A percentile compares a stretch with the other conserved stretches of the same genome.
These are phyloP conservation scores for Agroathelia rolfsii DNA, from an alignment of 1,284 basidiomycete genomes.

Conservation along the genomic window DNA sequence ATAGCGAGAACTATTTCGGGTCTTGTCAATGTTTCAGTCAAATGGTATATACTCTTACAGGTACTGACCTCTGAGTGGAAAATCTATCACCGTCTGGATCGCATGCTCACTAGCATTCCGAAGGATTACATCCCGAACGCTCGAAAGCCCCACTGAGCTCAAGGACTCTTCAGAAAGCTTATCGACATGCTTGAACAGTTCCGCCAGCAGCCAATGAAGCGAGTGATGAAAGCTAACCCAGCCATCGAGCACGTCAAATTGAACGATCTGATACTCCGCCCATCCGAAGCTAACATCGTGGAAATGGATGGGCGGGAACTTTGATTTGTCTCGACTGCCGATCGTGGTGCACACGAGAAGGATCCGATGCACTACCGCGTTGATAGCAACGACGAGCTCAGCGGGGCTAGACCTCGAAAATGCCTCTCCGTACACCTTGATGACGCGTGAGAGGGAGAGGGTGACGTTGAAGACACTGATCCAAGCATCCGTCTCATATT, in stretches of 20 bases:
- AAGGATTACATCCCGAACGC: constrained; percentile 52
- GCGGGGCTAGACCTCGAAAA: constrained; percentile 48
- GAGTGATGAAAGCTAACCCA: constrained; percentile 94
- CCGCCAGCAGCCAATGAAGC: constrained; percentile 85
- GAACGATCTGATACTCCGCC: constrained; percentile 48
- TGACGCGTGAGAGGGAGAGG: constrained; percentile 77
- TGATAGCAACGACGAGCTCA: constrained; percentile 62
- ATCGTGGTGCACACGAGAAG: constrained; percentile 58
- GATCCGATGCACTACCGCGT: constrained; percentile 64
- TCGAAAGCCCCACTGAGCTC: constrained; percentile 37
- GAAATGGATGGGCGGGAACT: constrained; percentile 51
- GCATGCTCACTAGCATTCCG: constrained; percentile 51
- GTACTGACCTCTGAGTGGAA: constrained; percentile 71
- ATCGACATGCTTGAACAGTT: constrained; percentile 78
- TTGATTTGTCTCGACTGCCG: constrained; percentile 54
- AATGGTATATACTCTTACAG: constrained; percentile 3
- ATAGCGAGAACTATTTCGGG: constrained; percentile 76
- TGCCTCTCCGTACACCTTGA: constrained; percentile 82
- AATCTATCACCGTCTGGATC: constrained; percentile 71
- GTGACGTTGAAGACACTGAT: constrained; percentile 90
- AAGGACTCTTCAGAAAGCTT: constrained; percentile 50
- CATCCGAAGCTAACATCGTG: constrained; percentile 61
- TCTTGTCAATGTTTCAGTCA: constrained; percentile 8
- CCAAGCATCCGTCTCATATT: constrained; percentile 93
- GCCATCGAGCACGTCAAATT: constrained; percentile 74